phyloP scores from a whole-genome alignment of 495 filamentous ascomycete genomes.

The Daldinia bambusicola region DNA sequence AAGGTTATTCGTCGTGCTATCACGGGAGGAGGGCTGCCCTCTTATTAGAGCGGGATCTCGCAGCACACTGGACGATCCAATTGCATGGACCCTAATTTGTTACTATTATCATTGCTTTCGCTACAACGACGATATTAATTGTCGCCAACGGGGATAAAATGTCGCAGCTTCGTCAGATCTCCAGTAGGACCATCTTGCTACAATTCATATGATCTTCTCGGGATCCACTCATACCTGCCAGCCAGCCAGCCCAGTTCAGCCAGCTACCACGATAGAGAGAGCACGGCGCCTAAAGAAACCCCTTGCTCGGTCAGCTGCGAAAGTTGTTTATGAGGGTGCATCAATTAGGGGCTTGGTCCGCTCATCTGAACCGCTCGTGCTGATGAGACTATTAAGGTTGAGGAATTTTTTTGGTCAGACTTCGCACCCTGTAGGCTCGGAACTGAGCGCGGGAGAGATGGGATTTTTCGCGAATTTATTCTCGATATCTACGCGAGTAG shows the following conservation, averaged over 20 bases:
- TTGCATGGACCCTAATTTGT: background rate
- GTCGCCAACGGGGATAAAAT: background rate
- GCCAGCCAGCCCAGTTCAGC: background rate
- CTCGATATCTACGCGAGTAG: background rate
- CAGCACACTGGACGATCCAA: background rate
- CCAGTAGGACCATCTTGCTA: background rate
- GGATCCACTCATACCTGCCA: background rate
- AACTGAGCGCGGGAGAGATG: background rate
- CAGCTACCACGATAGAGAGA: background rate
- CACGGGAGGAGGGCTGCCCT: slow-evolving; percentile 21
- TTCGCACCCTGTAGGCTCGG: background rate
- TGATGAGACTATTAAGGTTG: background rate
- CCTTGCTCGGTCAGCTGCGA: background rate
- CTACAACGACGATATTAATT: background rate
- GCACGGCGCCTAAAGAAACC: background rate
- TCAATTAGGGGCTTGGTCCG: background rate
- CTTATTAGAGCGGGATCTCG: slow-evolving; percentile 7
- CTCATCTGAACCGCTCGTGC: background rate
- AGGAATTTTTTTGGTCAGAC: background rate
- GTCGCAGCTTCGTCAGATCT: background rate
- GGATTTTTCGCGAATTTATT: background rate
- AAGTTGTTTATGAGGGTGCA: background rate
- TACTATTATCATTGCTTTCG: background rate
- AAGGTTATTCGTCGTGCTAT: slow-evolving; percentile 49
- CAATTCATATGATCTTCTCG: background rate